These are phyloP conservation scores for Kwoniella newhampshirensis DNA, from an alignment of 768 basidiomycete genomes.

Conservation along the genomic window DNA sequence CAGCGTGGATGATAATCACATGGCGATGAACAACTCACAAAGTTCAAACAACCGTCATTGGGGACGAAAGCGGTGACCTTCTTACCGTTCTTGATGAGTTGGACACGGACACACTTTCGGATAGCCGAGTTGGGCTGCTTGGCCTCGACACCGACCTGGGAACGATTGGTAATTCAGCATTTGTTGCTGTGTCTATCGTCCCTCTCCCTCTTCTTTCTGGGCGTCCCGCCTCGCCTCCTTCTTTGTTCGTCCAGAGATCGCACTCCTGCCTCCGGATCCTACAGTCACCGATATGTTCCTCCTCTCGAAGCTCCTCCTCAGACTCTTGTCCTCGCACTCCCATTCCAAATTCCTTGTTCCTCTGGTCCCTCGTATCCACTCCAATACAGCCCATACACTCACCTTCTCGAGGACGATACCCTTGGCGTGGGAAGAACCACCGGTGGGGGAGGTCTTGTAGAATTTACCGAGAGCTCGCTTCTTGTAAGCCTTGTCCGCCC, in stretches of 20 bases:
- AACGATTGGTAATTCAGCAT: background rate
- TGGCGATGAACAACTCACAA: slow-evolving; percentile 30
- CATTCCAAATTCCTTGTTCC: background rate
- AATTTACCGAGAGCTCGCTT: slow-evolving; percentile 98
- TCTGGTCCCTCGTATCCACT: background rate
- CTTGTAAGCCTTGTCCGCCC: slow-evolving; percentile 99
- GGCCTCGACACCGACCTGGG: slow-evolving; percentile 90
- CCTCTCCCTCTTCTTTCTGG: background rate
- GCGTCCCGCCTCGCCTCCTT: background rate
- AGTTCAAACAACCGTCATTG: slow-evolving; percentile 55
- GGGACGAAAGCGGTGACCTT: slow-evolving; percentile 99
- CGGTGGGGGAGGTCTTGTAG: slow-evolving; percentile 99
- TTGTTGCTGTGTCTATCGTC: background rate
- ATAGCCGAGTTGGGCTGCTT: slow-evolving; percentile 99
- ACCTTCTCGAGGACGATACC: slow-evolving; percentile 98
- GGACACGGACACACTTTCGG: slow-evolving; percentile 99
- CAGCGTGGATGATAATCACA: background rate
- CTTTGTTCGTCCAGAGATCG: background rate
- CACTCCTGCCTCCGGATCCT: background rate
- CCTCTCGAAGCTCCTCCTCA: background rate
- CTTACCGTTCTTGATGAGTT: slow-evolving; percentile 99
- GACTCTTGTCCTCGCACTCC: too few relatives aligned
- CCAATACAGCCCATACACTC: slow-evolving; percentile 22
- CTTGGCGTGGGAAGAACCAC: slow-evolving; percentile 99
- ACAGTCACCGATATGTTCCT: background rate